phyloP scores from a whole-genome alignment of 2,329 filamentous ascomycete species.

The Colletotrichum tanaceti region DNA sequence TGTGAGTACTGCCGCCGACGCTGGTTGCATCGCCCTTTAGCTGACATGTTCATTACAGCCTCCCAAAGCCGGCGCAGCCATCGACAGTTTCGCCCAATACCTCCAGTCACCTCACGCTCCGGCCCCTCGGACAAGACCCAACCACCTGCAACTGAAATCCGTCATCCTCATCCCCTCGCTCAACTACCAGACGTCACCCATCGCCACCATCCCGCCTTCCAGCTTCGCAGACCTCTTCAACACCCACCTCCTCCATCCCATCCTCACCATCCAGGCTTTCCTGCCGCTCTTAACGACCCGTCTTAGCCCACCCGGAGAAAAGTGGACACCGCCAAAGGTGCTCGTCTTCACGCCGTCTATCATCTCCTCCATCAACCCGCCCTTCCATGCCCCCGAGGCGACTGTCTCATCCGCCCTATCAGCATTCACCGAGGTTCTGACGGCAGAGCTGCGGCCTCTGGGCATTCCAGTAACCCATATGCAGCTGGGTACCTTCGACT shows the following conservation, averaged over 20 bases:
- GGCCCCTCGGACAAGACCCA: constrained; percentile 79
- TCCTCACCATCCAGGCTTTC: constrained; percentile 89
- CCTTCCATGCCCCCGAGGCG: constrained; percentile 87
- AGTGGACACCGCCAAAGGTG: constrained; percentile 71
- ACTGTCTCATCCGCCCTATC: constrained; percentile 88
- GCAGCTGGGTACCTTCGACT: constrained; percentile 91
- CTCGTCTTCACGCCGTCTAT: constrained; percentile 84
- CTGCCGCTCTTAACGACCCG: constrained; percentile 79
- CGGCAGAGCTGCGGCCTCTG: constrained; percentile 81
- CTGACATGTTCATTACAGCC: constrained; percentile 61
- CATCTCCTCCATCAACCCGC: constrained; percentile 81
- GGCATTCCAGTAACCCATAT: constrained; percentile 86
- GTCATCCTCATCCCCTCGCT: constrained; percentile 86
- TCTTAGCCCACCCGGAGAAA: constrained; percentile 63
- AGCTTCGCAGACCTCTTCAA: constrained; percentile 92
- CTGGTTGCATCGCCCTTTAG: neutral
- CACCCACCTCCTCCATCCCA: constrained; percentile 88
- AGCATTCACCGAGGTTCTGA: constrained; percentile 83
- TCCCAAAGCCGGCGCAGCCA: constrained; percentile 73
- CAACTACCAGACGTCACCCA: constrained; percentile 83
- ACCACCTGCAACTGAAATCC: constrained; percentile 80
- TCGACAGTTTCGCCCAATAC: constrained; percentile 77
- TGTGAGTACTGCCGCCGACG: constrained; percentile 58
- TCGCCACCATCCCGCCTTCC: constrained; percentile 85
- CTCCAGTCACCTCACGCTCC: constrained; percentile 81